Evolutionary conservation across 345 rosid species (phyloP), one percentile per base, ranked within the genome.

Genomic region (Tarenaya hassleriana): DNA sequence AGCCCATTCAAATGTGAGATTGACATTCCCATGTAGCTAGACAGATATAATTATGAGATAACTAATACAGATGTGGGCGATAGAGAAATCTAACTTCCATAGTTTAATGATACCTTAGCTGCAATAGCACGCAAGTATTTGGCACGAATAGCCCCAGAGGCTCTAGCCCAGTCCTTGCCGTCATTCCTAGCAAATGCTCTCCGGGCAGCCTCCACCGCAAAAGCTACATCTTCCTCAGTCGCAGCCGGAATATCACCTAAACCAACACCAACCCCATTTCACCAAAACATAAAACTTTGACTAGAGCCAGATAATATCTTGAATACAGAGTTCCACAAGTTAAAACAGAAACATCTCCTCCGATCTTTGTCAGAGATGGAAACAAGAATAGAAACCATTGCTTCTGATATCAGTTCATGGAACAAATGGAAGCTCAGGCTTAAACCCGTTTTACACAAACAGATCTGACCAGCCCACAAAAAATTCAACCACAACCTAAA

Each of bases 201-300:
- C 64, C 75, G 73, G 51, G 99, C 97, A 17, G 95, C 87, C 50
- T 68, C 81, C 15, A 94, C 99, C 1, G 99, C 99, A 34, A 88
- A 56, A 37, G 83, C 94, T 55, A 88, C 97, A 73, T 94, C 99
- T 71, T 88, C 94, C 17, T 80, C 71, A 37, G 97, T 86, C 54
- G 89, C 99, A 21, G 95, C 92, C 24, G 99, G 99, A 49, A 94
- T 80, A 73, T 88, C 67, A 59, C 97, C 99, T 94, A 70, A 55
- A 60, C 52, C 35, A 58, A 18, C 35, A 61, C 52, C 58, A 57
- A 57, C 34, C 47, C 34, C 5, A 64, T 21, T 49, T 55, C 11
- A 29, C n/a, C 29, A 7, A 16, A 51, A 21, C 45, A 10, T 12
- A 11, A 43, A 42, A 21, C 43, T 34, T 44, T 12, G 35, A 41